Conservation (phyloP, 2,329 filamentous ascomycete genomes). For the Endocalyx cinctus region DNA sequence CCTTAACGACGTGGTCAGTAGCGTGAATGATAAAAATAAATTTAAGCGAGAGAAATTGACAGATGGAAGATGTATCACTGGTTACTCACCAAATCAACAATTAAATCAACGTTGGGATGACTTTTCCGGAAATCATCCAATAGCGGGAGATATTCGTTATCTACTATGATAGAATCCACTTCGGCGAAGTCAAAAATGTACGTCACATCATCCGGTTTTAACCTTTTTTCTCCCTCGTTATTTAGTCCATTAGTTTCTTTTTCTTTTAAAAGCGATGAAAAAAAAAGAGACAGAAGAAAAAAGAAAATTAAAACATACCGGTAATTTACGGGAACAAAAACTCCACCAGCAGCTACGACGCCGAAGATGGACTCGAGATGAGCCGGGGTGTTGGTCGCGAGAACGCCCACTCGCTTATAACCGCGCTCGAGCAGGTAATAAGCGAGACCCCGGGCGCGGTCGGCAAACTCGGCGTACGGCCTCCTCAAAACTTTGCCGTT, state of each 20-base stretch:
- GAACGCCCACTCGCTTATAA: slow-evolving; percentile 73
- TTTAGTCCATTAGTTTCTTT: not conserved
- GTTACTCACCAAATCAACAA: slow-evolving; percentile 61
- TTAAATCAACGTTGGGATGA: slow-evolving; percentile 61
- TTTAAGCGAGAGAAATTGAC: too few species aligned
- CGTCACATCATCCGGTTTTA: slow-evolving; percentile 66
- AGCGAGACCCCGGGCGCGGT: slow-evolving; percentile 80
- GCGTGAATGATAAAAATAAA: not conserved
- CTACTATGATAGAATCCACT: slow-evolving; percentile 81
- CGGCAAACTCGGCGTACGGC: slow-evolving; percentile 76
- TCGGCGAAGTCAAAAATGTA: slow-evolving; percentile 90
- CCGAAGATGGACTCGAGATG: slow-evolving; percentile 90
- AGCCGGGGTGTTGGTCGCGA: slow-evolving; percentile 89
- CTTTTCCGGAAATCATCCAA: slow-evolving; percentile 60
- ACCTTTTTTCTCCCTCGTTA: slow-evolving; percentile 10
- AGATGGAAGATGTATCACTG: too few species aligned
- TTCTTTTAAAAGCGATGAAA: too few species aligned
- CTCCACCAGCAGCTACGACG: slow-evolving; percentile 73
- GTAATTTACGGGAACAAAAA: slow-evolving; percentile 65
- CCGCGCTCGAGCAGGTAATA: slow-evolving; percentile 78
- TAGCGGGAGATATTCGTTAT: slow-evolving; percentile 71
- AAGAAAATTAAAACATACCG: slow-evolving; percentile 21
- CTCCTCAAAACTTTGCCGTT: slow-evolving; percentile 71
- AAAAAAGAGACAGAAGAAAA: too few species aligned
- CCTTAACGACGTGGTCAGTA: slow-evolving; percentile 35